These are phyloP conservation scores for Candida andamanensis DNA, from an alignment of 805 yeast genomes.

Conservation along the genomic window DNA sequence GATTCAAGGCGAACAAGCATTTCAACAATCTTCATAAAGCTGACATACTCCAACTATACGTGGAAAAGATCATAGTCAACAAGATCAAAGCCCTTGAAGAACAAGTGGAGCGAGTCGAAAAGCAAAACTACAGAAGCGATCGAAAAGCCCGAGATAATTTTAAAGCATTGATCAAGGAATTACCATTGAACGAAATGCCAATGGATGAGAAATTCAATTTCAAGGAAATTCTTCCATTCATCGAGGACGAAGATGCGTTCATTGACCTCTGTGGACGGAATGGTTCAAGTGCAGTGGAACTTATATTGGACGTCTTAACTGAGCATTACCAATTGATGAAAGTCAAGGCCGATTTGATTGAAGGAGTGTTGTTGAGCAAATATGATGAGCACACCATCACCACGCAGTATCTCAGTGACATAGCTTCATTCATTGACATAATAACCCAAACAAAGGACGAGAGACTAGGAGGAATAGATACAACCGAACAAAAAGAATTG, in stretches of 20 bases:
- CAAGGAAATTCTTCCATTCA: conserved; percentile 45
- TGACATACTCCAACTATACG: conserved; percentile 57
- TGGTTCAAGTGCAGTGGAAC: conserved; percentile 74
- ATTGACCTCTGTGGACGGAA: conserved; percentile 61
- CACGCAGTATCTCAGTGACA: conserved; percentile 12
- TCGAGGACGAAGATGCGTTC: conserved; percentile 56
- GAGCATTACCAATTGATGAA: conserved; percentile 51
- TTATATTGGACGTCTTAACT: conserved; percentile 71
- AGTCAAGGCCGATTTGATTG: conserved; percentile 56
- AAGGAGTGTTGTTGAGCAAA: conserved; percentile 31
- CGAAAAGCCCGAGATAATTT: conserved; percentile 62
- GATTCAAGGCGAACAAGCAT: conserved; percentile 58
- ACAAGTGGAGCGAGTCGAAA: conserved; percentile 21
- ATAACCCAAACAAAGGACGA: conserved; percentile 23
- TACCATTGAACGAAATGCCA: too few species aligned
- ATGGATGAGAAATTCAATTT: conserved; percentile 51
- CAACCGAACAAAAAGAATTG: too few species aligned
- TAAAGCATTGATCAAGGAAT: conserved; percentile 39
- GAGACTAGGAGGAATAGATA: conserved; percentile 18
- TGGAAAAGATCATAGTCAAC: conserved; percentile 28
- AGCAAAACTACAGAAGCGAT: conserved; percentile 49
- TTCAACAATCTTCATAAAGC: conserved; percentile 46
- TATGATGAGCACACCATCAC: conserved; percentile 5
- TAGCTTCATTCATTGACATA: conserved; percentile 15
- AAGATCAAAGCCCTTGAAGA: conserved; percentile 16